Evolutionary conservation across 768 basidiomycete species (phyloP).

Genomic region (Tubosaeta sp.): DNA sequence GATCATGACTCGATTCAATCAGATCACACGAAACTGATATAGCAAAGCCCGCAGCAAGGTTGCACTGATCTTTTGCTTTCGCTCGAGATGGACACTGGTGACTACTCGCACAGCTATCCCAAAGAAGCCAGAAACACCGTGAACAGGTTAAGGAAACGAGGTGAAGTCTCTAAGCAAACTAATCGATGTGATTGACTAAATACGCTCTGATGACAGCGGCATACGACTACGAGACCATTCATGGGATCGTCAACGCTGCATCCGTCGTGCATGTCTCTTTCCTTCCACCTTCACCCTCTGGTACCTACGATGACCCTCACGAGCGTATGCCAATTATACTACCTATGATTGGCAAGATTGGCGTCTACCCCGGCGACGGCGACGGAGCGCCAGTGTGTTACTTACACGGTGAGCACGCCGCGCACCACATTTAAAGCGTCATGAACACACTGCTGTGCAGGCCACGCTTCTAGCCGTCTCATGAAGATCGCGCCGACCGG

Average conservation of each 20-base stretch:
- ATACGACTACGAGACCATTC: constrained; percentile 21
- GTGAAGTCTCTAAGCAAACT: constrained; percentile 4
- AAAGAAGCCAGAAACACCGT: constrained; percentile 20
- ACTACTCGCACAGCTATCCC: constrained; percentile 37
- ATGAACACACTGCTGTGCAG: neutral
- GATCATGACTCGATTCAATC: neutral
- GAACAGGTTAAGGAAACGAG: constrained; percentile 24
- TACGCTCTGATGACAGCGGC: constrained; percentile 4
- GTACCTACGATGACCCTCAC: constrained; percentile 5
- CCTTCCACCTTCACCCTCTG: constrained; percentile 15
- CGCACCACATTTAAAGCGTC: neutral
- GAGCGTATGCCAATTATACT: constrained; percentile 19
- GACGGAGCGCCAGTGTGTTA: constrained; percentile 16
- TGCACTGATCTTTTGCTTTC: neutral
- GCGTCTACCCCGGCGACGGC: constrained; percentile 8
- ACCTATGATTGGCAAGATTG: constrained; percentile 26
- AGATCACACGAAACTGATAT: neutral
- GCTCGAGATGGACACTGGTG: constrained; percentile 44
- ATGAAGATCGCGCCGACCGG: constrained; percentile 19
- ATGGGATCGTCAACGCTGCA: constrained; percentile 20
- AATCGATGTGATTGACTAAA: neutral
- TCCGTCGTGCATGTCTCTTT: constrained; percentile 24
- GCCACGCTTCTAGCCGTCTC: constrained; percentile 22
- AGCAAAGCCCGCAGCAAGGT: neutral
- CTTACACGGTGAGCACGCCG: constrained; percentile 17